Evolutionary conservation across 495 filamentous ascomycete species (phyloP), one percentile per base, ranked within the genome.

Genomic region (Letharia columbiana): DNA sequence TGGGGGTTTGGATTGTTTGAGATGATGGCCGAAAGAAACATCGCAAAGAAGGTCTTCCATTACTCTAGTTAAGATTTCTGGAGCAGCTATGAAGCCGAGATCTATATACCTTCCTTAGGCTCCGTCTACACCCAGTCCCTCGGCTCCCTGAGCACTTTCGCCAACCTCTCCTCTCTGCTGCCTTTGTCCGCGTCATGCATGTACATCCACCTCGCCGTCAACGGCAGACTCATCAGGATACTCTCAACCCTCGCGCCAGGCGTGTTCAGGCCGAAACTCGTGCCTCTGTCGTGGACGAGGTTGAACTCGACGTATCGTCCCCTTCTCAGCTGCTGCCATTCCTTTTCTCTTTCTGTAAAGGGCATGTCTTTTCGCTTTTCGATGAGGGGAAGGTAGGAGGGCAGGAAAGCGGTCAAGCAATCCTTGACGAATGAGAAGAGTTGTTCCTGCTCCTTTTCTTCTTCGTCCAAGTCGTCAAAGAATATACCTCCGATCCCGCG

Each of bases 251-350:
- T 83, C 13, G 92, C 89, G 67, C 90, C 91, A 5, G 94, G 95
- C 0, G 95, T 96, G 69, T 91, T 92, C 64, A 99, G 77, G 0
- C 94, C 94, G 75, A 99, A 99, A 60, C 89, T 88, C 9, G 94
- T 99, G 17, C 94, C 94, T 39, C 94, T 86, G 79, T 99, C 94
- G 77, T 99, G 91, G 59, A 99, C 90, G 23, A 99, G 83, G 77
- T 99, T 99, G 77, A 99, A 99, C 75, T 99, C 94, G 37, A 99
- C 95, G 76, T 99, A 99, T 70, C 89, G 80, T 44, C 95, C 94
- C 60, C 94, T 82, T 40, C 94, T 83, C 67, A 99, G 80, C 79
- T 98, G 94, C 76, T 99, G 94, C 94, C 94, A 99, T 66, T 89
- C 82, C 79, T 96, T 97, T 78, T 97, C 89, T 64, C 84, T 78